phyloP scores from a whole-genome alignment of 2,329 filamentous ascomycete species.

The Colletotrichum sp. region DNA sequence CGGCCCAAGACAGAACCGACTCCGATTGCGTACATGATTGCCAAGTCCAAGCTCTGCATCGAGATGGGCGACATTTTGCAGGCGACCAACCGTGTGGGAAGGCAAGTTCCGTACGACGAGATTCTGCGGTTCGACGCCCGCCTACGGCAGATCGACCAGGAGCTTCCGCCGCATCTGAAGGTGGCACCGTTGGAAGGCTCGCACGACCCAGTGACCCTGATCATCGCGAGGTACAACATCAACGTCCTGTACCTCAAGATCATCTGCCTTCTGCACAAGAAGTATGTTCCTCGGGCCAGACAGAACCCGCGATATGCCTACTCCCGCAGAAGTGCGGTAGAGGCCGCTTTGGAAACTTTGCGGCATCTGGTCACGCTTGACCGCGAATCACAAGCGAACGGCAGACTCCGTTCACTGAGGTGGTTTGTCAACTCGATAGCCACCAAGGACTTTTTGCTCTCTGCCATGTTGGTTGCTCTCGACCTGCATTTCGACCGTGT shows the following conservation, averaged over 20 bases:
- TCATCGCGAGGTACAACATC: constrained; percentile 84
- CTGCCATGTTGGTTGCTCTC: constrained; percentile 82
- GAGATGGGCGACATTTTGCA: constrained; percentile 77
- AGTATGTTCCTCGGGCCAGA: constrained; percentile 80
- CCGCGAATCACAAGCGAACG: constrained; percentile 73
- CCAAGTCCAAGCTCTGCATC: constrained; percentile 70
- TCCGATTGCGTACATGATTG: constrained; percentile 80
- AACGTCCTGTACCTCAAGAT: constrained; percentile 89
- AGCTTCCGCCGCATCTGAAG: constrained; percentile 80
- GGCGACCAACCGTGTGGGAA: constrained; percentile 60
- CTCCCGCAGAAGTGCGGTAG: constrained; percentile 82
- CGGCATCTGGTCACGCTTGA: constrained; percentile 78
- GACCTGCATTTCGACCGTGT: constrained; percentile 77
- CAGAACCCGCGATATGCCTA: constrained; percentile 83
- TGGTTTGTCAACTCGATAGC: constrained; percentile 83
- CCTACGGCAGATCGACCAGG: constrained; percentile 65
- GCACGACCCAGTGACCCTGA: constrained; percentile 80
- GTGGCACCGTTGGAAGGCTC: constrained; percentile 77
- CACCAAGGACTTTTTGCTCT: constrained; percentile 84
- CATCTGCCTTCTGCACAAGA: constrained; percentile 86
- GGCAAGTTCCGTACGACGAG: constrained; percentile 65
- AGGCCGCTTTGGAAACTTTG: constrained; percentile 83
- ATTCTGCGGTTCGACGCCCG: constrained; percentile 66
- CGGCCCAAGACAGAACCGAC: constrained; percentile 74
- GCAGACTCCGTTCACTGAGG: constrained; percentile 73